These are phyloP conservation scores for Hypholoma fasciculare DNA, from an alignment of 768 basidiomycete species.

Conservation along the genomic window DNA sequence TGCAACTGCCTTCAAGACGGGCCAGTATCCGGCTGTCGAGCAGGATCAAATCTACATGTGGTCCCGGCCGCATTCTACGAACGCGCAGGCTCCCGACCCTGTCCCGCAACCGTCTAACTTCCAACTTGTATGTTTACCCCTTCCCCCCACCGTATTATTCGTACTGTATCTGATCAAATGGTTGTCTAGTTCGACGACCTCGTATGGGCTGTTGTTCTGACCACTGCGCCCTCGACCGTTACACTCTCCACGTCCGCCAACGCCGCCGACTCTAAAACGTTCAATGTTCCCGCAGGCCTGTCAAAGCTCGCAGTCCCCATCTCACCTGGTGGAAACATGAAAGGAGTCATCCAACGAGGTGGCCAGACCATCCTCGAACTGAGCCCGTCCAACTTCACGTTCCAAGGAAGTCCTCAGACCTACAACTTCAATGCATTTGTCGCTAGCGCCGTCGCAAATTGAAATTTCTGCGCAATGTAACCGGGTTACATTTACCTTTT, in stretches of 20 bases:
- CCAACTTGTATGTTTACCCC: constrained; percentile 46
- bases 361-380: constrained; percentile 49
- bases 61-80: constrained; percentile 64
- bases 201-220: constrained; percentile 70
- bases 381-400: constrained; percentile 50
- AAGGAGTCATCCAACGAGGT: constrained; percentile 46
- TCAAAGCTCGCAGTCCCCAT: constrained; percentile 64
- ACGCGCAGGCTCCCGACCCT: constrained; percentile 53
- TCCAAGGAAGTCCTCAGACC: constrained; percentile 47
- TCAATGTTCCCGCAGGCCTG: constrained; percentile 54
- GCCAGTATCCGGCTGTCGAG: constrained; percentile 53
- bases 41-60: constrained; percentile 69
- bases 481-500: background rate
- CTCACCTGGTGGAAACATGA: constrained; percentile 49
- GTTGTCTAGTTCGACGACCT: constrained; percentile 52
- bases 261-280: constrained; percentile 39
- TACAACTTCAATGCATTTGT: constrained; percentile 81
- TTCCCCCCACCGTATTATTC: constrained; percentile 10
- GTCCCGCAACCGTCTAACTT: constrained; percentile 57
- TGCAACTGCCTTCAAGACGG: constrained; percentile 70
- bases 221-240: constrained; percentile 56
- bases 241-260: constrained; percentile 52
- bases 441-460: constrained; percentile 32
- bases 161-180: background rate
- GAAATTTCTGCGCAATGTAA: background rate